These are phyloP conservation scores for Dinochytrium kinnereticum DNA, from an alignment of 371 early-diverging fungal genomes.

Conservation along the genomic window DNA sequence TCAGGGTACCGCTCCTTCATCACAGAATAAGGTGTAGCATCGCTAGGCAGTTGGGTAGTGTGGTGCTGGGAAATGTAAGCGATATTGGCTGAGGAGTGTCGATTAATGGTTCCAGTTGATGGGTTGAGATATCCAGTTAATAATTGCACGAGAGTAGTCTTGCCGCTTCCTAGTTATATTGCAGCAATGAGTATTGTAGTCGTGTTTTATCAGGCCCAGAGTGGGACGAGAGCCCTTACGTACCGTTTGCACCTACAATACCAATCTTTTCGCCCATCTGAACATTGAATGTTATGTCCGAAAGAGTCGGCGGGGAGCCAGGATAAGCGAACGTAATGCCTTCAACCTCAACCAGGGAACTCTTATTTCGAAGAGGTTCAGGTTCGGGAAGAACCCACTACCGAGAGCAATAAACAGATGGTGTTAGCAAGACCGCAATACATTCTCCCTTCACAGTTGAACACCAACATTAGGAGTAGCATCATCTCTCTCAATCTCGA, in stretches of 20 bases:
- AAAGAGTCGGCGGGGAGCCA: conserved; percentile 46
- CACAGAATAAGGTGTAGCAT: conserved; percentile 18
- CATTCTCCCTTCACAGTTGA: too few relatives aligned
- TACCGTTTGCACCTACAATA: conserved; percentile 82
- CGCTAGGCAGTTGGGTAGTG: conserved; percentile 61
- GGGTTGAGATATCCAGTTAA: conserved; percentile 66
- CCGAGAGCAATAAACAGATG: too few relatives aligned
- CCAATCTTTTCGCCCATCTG: conserved; percentile 66
- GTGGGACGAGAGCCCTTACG: background rate
- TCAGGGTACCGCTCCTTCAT: conserved; percentile 15
- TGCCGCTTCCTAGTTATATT: conserved; percentile 72
- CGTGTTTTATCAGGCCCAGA: too few relatives aligned
- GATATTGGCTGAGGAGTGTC: conserved; percentile 62
- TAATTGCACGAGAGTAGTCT: conserved; percentile 81
- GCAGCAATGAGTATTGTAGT: too few relatives aligned
- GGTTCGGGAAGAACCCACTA: conserved; percentile 40
- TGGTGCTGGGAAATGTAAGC: conserved; percentile 85
- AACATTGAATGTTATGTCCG: conserved; percentile 67
- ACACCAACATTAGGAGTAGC: background rate
- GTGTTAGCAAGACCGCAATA: too few relatives aligned
- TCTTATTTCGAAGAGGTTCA: conserved; percentile 37
- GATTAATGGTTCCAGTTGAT: conserved; percentile 62
- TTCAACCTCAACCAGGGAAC: conserved; percentile 65
- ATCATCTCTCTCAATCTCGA: conserved; percentile 36
- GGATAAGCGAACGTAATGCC: conserved; percentile 66